Evolutionary conservation across 2,329 filamentous ascomycete species (phyloP).

Genomic region (Stemphylium beticola): DNA sequence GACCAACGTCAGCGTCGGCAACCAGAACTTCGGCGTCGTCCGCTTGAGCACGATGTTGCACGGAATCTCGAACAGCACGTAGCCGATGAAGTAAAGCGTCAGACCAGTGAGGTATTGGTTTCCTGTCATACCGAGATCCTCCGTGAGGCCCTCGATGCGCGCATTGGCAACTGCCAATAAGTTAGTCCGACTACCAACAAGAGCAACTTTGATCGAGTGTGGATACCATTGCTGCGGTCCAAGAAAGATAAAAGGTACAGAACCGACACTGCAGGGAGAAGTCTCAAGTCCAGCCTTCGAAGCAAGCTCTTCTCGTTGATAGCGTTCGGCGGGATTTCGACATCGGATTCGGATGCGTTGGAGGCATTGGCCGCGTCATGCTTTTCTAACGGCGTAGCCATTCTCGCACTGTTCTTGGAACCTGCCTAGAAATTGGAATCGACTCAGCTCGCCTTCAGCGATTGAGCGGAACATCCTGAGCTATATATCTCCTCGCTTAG

Average conservation of each 20-base stretch:
- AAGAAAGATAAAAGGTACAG: constrained; percentile 51
- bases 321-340: constrained; percentile 25
- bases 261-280: constrained; percentile 52
- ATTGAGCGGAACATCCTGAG: too few relatives aligned
- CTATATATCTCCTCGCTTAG: constrained; percentile 7
- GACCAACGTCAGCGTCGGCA: constrained; percentile 56
- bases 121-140: constrained; percentile 43
- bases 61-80: constrained; percentile 60
- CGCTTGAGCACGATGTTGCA: constrained; percentile 66
- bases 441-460: too few relatives aligned
- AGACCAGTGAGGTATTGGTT: constrained; percentile 68
- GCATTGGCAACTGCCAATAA: constrained; percentile 52
- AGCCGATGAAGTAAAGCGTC: constrained; percentile 68
- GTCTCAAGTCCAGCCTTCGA: constrained; percentile 58
- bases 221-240: constrained; percentile 46
- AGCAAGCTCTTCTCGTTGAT: constrained; percentile 65
- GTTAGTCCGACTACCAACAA: neutral
- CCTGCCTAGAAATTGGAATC: too few relatives aligned
- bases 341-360: constrained; percentile 32
- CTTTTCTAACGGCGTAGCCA: constrained; percentile 19
- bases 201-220: neutral
- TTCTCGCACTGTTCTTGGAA: neutral
- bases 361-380: constrained; percentile 24
- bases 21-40: constrained; percentile 59
- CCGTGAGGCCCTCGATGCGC: constrained; percentile 47